Evolutionary conservation across 2,329 filamentous ascomycete species (phyloP), one percentile per base, ranked within the genome.

Genomic region (Trichoderma lentiforme): DNA sequence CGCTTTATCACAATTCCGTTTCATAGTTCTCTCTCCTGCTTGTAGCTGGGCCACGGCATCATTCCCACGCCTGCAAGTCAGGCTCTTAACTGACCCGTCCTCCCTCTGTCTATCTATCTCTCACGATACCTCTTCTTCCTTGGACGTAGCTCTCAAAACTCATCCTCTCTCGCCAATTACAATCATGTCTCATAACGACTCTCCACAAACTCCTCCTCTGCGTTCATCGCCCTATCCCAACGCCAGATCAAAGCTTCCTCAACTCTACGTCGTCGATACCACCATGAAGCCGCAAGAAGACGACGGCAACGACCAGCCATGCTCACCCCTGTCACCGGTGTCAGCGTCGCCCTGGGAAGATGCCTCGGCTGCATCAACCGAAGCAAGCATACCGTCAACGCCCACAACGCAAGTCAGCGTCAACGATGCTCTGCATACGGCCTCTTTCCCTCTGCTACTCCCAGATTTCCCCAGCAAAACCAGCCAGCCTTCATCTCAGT

Each of bases 201-300:
- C 36, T 51, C 66, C 66, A 51, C 56, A 61, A 51, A 69, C 66
- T 61, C 66, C 66, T n/a, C 66, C 66, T 69, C 56, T 61, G 21
- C 56, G 53, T 15, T 53, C 66, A n/a, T 47, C 36, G 26, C 56
- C 47, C 36, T 36, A 57, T 21, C 21, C 36, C 56, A 60, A 69
- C 36, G 11, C 36, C 26, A 69, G 43, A 21, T 18, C 39, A 7
- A 30, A 43, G 28, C 66, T 47, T 36, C 67, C 62, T 11, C 62
- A 65, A 24, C 70, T 71, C 53, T 43, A 39, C 61, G 53, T 39
- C 3, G 56, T 71, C 15, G 60, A 66, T 36, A 71, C 70, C 63
- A 60, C 61, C 36, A n/a, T 69, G 39, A 53, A 51, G n/a, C 36
- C 26, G 9, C 56, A 61, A 15, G 36, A 61, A 26, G 56, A 69